Conservation (phyloP, 805 yeast genomes). For the Metschnikowia koreensis region DNA sequence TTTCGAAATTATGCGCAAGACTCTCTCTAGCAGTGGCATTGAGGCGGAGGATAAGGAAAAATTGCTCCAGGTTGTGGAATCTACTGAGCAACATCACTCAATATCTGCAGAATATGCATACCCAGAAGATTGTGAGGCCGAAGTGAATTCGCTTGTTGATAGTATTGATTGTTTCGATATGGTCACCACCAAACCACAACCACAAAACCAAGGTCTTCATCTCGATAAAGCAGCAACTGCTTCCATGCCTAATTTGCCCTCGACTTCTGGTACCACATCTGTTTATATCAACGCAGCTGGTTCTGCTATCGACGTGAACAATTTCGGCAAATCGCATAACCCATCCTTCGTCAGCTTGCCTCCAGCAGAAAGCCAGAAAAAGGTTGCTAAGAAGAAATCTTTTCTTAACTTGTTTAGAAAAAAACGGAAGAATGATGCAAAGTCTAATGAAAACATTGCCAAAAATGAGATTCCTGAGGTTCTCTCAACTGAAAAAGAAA, state of each 20-base stretch:
- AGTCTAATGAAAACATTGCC: neutral
- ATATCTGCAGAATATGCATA: conserved; percentile 12
- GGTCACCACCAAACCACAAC: conserved; percentile 8
- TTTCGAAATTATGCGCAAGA: conserved; percentile 14
- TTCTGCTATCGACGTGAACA: conserved; percentile 38
- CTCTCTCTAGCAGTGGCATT: conserved; percentile 13
- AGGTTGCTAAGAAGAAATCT: conserved; percentile 24
- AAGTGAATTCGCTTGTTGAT: conserved; percentile 5
- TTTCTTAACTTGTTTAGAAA: conserved; percentile 38
- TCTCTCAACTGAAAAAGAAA: neutral
- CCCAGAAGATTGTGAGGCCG: conserved; percentile 6
- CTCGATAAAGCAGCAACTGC: conserved; percentile 7
- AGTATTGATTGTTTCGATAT: conserved; percentile 17
- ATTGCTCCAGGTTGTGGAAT: conserved; percentile 7
- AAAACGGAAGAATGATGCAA: conserved; percentile 4
- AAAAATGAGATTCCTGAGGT: neutral
- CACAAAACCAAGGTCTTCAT: neutral
- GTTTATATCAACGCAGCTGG: conserved; percentile 25
- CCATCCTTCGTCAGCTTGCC: conserved; percentile 31
- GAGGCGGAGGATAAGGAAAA: conserved; percentile 7
- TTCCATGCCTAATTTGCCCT: conserved; percentile 19
- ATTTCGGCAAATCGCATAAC: conserved; percentile 39
- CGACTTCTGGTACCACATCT: neutral
- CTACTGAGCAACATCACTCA: conserved; percentile 5
- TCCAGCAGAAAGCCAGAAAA: neutral